phyloP scores from a whole-genome alignment of 2,329 filamentous ascomycete genomes.

The Cytospora chrysosperma region DNA sequence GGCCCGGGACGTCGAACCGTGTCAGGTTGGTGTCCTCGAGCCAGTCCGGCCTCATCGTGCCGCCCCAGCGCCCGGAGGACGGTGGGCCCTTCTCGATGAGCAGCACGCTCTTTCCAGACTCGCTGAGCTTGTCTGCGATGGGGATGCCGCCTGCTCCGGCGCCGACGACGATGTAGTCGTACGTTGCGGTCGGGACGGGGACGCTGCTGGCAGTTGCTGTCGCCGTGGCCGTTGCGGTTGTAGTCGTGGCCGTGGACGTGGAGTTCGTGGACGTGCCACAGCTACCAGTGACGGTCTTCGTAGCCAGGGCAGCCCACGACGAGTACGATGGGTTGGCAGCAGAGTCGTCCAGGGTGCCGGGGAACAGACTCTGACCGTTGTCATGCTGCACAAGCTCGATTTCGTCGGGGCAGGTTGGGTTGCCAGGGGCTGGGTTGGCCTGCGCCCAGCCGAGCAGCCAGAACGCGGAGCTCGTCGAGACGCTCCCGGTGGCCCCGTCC shows the following conservation, averaged over 20 bases:
- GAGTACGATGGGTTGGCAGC: slow-evolving; percentile 34
- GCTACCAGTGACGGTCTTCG: slow-evolving; percentile 32
- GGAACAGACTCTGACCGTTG: slow-evolving; percentile 35
- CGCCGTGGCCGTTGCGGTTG: neutral
- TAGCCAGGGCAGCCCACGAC: slow-evolving; percentile 33
- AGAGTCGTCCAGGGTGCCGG: slow-evolving; percentile 26
- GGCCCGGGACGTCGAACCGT: slow-evolving; percentile 64
- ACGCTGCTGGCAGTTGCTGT: neutral
- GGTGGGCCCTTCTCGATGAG: slow-evolving; percentile 54
- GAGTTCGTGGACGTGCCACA: slow-evolving; percentile 23
- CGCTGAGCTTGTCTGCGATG: slow-evolving; percentile 59
- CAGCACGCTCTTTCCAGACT: slow-evolving; percentile 59
- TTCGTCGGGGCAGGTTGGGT: slow-evolving; percentile 34
- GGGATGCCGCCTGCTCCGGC: slow-evolving; percentile 59
- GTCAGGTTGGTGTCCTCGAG: slow-evolving; percentile 56
- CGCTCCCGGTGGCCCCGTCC: slow-evolving; percentile 40
- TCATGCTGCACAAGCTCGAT: slow-evolving; percentile 35
- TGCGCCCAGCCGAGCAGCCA: slow-evolving; percentile 51
- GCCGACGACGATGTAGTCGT: slow-evolving; percentile 62
- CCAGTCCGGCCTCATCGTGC: slow-evolving; percentile 57
- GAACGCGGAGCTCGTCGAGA: slow-evolving; percentile 30
- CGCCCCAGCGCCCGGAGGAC: slow-evolving; percentile 60
- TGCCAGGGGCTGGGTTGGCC: slow-evolving; percentile 39
- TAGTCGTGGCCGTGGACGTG: slow-evolving; percentile 29
- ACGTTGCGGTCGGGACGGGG: slow-evolving; percentile 41